Base-by-base conservation (phyloP, 1,284 basidiomycete genomes). In the Fomitopsis betulina region DNA sequence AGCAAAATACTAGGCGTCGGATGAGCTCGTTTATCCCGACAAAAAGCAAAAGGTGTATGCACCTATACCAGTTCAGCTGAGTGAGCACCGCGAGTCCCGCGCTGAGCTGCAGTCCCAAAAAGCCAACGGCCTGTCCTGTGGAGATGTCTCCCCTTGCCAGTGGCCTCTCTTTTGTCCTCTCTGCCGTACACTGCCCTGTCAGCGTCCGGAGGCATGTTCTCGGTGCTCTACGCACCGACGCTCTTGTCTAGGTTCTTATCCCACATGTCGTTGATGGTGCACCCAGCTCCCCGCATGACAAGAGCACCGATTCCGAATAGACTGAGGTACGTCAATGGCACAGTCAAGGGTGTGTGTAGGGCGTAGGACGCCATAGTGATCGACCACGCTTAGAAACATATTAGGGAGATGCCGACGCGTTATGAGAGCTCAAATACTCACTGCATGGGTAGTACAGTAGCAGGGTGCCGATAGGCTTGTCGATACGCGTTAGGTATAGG, bases 251-350 rank as follows among this genome's bases (percentile, higher is more conserved):
- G 83, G 65, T 93, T 85, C 62, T 82, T 81, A 72, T 99, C 97
- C 96, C 97, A 99, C 87, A 99, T 90, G 71, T 99, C 97, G 71
- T 99, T 99, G 68, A 99, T 97, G 0, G 94, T 98, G 72, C 97
- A 99, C 5, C 97, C 97, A 6, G 97, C 97, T 7, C 97, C 95
- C 19, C 97, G 87, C 97, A 99, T 99, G 57, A 99, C 82, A 45
- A 98, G 68, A 0, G 97, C 94, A 0, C 97, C 97, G 3, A 90
- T 73, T 1, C 92, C 96, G 68, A 99, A 99, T 0, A 99, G 78
- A 27, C 82, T 76, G 39, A 93, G 77, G 68, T 94, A 96, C 25
- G 83, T 87, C 58, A 93, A 68, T 9, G 93, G 89, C 0, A 80
- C 82, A 5, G 83, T 79, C 43, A 83, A 76, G 0, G 93, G 89